These are phyloP conservation scores for Cercophora newfieldiana DNA, from an alignment of 495 filamentous ascomycete genomes.

Conservation along the genomic window DNA sequence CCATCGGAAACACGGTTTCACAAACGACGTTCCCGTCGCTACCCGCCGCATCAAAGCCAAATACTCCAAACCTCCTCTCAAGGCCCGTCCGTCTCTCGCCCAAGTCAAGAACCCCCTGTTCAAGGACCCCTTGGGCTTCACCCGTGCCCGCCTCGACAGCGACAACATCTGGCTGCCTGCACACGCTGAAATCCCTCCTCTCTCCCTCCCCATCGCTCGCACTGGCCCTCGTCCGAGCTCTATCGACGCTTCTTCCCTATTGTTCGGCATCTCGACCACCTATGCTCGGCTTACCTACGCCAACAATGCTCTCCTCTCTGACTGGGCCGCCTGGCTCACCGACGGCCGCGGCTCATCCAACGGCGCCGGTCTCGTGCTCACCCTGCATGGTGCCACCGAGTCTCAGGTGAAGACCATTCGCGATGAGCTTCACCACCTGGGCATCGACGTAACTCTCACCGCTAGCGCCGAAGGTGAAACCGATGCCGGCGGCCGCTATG, in stretches of 20 bases:
- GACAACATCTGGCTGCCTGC: constrained; percentile 16
- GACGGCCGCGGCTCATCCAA: constrained; percentile 29
- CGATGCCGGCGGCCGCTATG: constrained; percentile 38
- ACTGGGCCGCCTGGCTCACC: constrained; percentile 41
- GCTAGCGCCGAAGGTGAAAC: constrained; percentile 20
- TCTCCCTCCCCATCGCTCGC: neutral
- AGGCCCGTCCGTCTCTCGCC: neutral
- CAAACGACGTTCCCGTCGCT: constrained; percentile 23
- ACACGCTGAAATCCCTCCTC: neutral
- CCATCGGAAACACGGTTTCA: constrained; percentile 22
- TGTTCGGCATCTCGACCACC: constrained; percentile 62
- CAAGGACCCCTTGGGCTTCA: neutral
- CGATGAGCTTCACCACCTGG: constrained; percentile 18
- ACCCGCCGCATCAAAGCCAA: constrained; percentile 20
- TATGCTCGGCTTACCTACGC: constrained; percentile 53
- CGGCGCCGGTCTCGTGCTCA: constrained; percentile 46
- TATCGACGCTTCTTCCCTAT: constrained; percentile 52
- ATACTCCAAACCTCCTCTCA: neutral
- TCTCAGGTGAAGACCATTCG: constrained; percentile 32
- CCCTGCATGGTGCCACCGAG: constrained; percentile 48
- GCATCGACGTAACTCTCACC: constrained; percentile 36
- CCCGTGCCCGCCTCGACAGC: constrained; percentile 17
- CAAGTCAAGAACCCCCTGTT: neutral
- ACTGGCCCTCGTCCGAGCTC: neutral
- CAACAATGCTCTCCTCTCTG: constrained; percentile 29